Percentiles rank a stretch among this genome's conserved stretches.
Evolutionary conservation across 179 eudicot genomes (phyloP).

Genomic region (Gypsophila paniculata): DNA sequence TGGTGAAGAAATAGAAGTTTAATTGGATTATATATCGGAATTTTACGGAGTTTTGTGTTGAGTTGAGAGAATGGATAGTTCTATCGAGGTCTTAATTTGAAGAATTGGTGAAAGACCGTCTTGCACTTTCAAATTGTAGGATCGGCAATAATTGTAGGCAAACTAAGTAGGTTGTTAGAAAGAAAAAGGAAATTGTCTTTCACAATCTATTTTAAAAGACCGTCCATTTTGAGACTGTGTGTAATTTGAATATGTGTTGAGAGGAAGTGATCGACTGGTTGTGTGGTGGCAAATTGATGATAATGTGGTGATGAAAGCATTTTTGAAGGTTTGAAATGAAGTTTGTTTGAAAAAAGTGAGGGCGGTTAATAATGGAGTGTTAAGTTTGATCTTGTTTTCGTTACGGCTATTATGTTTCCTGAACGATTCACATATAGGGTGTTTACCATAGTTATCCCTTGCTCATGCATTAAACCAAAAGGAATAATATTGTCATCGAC

Average conservation of each 20-base stretch:
- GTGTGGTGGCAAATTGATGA: slow-evolving; percentile 1
- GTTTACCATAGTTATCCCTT: slow-evolving; percentile 1
- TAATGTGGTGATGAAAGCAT: neutral
- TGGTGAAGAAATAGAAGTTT: neutral
- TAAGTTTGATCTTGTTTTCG: neutral
- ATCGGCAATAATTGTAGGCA: no score
- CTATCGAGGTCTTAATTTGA: neutral
- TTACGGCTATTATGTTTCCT: neutral
- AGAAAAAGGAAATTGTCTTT: no score
- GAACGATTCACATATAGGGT: neutral
- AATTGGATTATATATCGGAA: neutral
- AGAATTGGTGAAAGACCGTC: no score
- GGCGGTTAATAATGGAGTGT: neutral
- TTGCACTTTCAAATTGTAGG: no score
- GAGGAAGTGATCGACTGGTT: neutral
- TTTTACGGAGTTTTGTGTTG: neutral
- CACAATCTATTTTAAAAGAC: no score
- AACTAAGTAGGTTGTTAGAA: no score
- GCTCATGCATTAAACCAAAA: neutral
- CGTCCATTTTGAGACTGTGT: no score
- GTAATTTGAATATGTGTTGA: neutral
- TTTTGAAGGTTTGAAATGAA: neutral
- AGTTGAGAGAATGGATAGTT: neutral
- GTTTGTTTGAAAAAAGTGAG: neutral
- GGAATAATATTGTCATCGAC: neutral